Conservation (phyloP, 495 filamentous ascomycete species). For the Oleoguttula mirabilis region DNA sequence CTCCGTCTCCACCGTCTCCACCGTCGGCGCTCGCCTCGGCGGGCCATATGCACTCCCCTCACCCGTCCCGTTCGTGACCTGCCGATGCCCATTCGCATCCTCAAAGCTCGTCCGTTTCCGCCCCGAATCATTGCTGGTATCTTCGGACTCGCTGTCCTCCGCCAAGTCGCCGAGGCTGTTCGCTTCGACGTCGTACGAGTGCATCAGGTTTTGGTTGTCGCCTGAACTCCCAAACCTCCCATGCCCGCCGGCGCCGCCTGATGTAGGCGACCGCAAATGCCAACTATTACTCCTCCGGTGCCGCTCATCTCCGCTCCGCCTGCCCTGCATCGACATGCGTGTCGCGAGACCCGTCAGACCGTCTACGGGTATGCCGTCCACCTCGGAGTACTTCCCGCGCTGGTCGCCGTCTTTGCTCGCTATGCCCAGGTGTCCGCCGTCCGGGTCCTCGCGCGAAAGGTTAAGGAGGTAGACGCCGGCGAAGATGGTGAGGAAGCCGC, state of each 20-base stretch:
- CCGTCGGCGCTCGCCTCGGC: slow-evolving; percentile 3
- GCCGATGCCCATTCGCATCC: slow-evolving; percentile 15
- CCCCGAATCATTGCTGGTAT: slow-evolving; percentile 36
- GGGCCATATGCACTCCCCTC: neutral
- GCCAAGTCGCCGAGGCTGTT: slow-evolving; percentile 52
- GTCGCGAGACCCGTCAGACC: slow-evolving; percentile 80
- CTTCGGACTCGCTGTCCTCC: slow-evolving; percentile 61
- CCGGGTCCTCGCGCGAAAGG: slow-evolving; percentile 78
- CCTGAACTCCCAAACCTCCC: too few relatives aligned
- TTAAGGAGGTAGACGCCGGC: slow-evolving; percentile 95
- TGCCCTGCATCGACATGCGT: slow-evolving; percentile 79
- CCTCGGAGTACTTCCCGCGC: slow-evolving; percentile 42
- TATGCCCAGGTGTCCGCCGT: slow-evolving; percentile 55
- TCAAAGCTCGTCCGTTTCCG: slow-evolving; percentile 31
- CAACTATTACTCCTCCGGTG: slow-evolving; percentile 44
- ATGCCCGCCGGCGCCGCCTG: slow-evolving; percentile 29
- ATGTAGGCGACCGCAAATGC: slow-evolving; percentile 26
- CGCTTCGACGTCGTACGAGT: slow-evolving; percentile 46
- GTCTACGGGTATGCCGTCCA: slow-evolving; percentile 78
- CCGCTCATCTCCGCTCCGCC: slow-evolving; percentile 47
- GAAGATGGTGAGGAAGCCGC: slow-evolving; percentile 93
- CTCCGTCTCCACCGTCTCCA: neutral
- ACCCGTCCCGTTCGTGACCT: neutral
- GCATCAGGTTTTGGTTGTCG: slow-evolving; percentile 72
- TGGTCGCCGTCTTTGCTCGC: slow-evolving; percentile 2